Evolutionary conservation across 2,329 filamentous ascomycete genomes (phyloP).

Genomic region (Colletotrichum tabaci): DNA sequence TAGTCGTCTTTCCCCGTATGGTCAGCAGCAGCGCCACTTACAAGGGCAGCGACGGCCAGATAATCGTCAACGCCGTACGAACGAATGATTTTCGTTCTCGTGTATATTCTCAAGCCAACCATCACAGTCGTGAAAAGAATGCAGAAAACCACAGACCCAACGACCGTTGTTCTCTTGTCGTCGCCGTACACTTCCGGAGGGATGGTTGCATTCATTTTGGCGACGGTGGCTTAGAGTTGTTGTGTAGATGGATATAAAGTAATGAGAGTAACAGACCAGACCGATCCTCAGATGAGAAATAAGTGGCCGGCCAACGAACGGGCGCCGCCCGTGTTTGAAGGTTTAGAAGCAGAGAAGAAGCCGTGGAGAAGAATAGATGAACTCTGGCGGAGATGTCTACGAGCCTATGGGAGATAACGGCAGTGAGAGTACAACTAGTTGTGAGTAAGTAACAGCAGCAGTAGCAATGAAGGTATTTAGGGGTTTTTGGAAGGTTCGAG

Average conservation of each 20-base stretch:
- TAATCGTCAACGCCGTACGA: conserved; percentile 48
- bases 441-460: neutral
- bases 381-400: neutral
- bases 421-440: neutral
- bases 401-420: neutral
- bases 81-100: conserved; percentile 45
- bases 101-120: conserved; percentile 46
- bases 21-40: conserved; percentile 31
- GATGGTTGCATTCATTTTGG: neutral
- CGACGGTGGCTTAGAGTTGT: neutral
- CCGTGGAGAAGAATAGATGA: neutral
- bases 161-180: conserved; percentile 38
- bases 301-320: neutral
- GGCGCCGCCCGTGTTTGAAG: neutral
- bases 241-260: neutral
- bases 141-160: conserved; percentile 43
- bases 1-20: neutral
- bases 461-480: neutral
- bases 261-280: neutral
- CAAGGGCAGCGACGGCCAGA: conserved; percentile 46
- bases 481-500: neutral
- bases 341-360: neutral
- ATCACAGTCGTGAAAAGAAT: conserved; percentile 41
- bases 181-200: conserved; percentile 19
- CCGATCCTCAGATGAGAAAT: neutral